A percentile compares a stretch with the other conserved stretches of the same genome.
These are phyloP conservation scores for Lipomyces kockii DNA, from an alignment of 805 yeast species.

Conservation along the genomic window DNA sequence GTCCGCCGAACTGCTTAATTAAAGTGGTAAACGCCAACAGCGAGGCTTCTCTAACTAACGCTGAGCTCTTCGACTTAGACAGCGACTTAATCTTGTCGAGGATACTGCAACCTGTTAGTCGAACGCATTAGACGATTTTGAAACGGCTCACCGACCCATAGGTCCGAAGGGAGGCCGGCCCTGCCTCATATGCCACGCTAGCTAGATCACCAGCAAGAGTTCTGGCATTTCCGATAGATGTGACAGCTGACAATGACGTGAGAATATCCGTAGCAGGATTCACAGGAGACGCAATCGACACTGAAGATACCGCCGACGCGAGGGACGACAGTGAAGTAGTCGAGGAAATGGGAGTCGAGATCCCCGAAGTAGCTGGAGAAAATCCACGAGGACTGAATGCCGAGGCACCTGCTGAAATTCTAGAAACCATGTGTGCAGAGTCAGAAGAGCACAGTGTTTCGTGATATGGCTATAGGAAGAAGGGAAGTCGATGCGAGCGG, in stretches of 20 bases:
- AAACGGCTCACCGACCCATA: constrained; percentile 18
- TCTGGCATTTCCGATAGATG: constrained; percentile 60
- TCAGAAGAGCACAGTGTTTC: background rate
- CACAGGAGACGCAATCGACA: constrained; percentile 55
- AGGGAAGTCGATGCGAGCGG: background rate
- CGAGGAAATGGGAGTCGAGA: constrained; percentile 43
- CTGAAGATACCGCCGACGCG: constrained; percentile 54
- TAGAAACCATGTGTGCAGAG: constrained; percentile 19
- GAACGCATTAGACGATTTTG: background rate
- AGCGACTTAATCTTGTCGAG: constrained; percentile 66
- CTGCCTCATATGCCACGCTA: constrained; percentile 53
- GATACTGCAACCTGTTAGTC: constrained; percentile 46
- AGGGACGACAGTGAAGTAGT: constrained; percentile 62
- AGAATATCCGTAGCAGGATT: constrained; percentile 70
- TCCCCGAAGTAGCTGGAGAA: constrained; percentile 32
- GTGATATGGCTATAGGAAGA: background rate
- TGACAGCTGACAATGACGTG: constrained; percentile 55
- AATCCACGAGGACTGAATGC: constrained; percentile 16
- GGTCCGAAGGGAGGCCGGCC: constrained; percentile 56
- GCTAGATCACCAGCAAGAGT: constrained; percentile 60
- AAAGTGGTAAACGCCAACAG: constrained; percentile 62
- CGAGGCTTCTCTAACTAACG: constrained; percentile 77
- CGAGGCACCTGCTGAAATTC: constrained; percentile 19
- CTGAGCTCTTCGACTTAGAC: constrained; percentile 72
- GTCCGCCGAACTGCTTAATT: constrained; percentile 65